These are phyloP conservation scores for Ceratocystis lukuohia DNA, from an alignment of 2,329 filamentous ascomycete genomes.

Conservation along the genomic window DNA sequence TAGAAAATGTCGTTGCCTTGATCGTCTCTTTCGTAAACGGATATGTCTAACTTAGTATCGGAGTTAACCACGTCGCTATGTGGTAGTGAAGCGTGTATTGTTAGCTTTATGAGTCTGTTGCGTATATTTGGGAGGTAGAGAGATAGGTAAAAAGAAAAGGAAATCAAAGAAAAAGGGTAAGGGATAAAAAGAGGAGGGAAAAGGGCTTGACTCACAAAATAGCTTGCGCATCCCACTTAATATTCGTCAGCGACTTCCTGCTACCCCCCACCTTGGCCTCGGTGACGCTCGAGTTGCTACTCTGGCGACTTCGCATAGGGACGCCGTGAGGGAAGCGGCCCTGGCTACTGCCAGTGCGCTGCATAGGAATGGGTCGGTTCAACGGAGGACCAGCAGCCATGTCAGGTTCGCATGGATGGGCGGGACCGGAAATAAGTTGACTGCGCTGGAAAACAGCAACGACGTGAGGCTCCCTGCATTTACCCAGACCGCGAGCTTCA, in stretches of 20 bases:
- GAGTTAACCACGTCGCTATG: slow-evolving; percentile 81
- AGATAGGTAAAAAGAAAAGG: background rate
- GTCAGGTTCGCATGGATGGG: slow-evolving; percentile 44
- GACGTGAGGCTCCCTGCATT: slow-evolving; percentile 80
- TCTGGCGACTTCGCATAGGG: slow-evolving; percentile 91
- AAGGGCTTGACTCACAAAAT: slow-evolving; percentile 62
- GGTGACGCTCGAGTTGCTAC: slow-evolving; percentile 83
- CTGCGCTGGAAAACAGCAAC: slow-evolving; percentile 95
- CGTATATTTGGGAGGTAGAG: background rate
- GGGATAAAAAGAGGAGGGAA: background rate
- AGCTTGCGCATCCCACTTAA: slow-evolving; percentile 91
- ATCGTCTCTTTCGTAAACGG: slow-evolving; percentile 72
- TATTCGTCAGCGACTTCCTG: slow-evolving; percentile 49
- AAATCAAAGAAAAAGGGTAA: background rate
- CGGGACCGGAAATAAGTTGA: slow-evolving; percentile 83
- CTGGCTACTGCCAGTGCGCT: slow-evolving; percentile 64
- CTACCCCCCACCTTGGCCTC: slow-evolving; percentile 27
- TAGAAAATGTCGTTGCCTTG: slow-evolving; percentile 72
- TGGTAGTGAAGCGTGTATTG: background rate
- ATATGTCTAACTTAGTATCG: slow-evolving; percentile 81
- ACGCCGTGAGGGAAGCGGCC: slow-evolving; percentile 79
- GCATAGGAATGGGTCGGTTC: slow-evolving; percentile 38
- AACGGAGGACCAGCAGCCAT: slow-evolving; percentile 26
- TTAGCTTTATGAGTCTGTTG: background rate
- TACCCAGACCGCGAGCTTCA: slow-evolving; percentile 69